These are phyloP conservation scores for Mycosarcoma mackinlayi DNA, from an alignment of 1,284 basidiomycete species.

Conservation along the genomic window DNA sequence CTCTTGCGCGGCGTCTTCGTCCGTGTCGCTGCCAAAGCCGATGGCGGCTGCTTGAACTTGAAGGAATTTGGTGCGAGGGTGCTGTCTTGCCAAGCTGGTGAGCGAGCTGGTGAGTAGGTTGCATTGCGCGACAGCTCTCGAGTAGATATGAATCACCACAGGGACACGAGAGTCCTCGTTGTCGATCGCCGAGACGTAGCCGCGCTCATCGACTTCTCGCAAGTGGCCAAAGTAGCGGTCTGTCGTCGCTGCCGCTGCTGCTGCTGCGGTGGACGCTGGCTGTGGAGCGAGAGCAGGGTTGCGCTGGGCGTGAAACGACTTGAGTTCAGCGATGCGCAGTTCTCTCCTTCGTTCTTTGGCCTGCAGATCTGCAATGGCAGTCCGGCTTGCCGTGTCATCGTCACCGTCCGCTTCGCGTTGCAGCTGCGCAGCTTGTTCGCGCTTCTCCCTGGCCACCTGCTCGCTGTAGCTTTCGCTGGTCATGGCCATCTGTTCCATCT, in stretches of 20 bases:
- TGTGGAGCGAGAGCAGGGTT: slow-evolving; percentile 8
- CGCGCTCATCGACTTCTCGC: slow-evolving; percentile 54
- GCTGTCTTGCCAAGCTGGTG: slow-evolving; percentile 45
- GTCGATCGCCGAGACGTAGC: slow-evolving; percentile 59
- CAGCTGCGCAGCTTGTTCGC: no score
- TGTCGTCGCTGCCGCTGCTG: background rate
- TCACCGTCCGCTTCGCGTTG: slow-evolving; percentile 20
- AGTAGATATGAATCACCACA: slow-evolving; percentile 62
- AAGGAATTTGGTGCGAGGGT: slow-evolving; percentile 58
- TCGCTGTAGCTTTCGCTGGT: slow-evolving; percentile 45
- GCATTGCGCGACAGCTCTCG: slow-evolving; percentile 55
- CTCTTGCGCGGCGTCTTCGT: slow-evolving; percentile 47
- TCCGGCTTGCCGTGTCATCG: slow-evolving; percentile 21
- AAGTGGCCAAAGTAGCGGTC: slow-evolving; percentile 59
- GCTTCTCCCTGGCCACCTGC: no score
- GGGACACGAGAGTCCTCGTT: slow-evolving; percentile 35
- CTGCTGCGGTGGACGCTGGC: background rate
- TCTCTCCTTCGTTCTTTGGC: slow-evolving; percentile 45
- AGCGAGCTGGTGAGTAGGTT: slow-evolving; percentile 46
- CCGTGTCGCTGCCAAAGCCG: slow-evolving; percentile 52
- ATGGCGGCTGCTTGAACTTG: slow-evolving; percentile 58
- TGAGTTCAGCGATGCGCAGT: slow-evolving; percentile 47
- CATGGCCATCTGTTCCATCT: slow-evolving; percentile 42
- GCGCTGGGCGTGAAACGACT: slow-evolving; percentile 16
- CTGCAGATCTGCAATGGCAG: slow-evolving; percentile 43